Conservation (phyloP, 805 yeast genomes). For the Teunomyces tritomae region DNA sequence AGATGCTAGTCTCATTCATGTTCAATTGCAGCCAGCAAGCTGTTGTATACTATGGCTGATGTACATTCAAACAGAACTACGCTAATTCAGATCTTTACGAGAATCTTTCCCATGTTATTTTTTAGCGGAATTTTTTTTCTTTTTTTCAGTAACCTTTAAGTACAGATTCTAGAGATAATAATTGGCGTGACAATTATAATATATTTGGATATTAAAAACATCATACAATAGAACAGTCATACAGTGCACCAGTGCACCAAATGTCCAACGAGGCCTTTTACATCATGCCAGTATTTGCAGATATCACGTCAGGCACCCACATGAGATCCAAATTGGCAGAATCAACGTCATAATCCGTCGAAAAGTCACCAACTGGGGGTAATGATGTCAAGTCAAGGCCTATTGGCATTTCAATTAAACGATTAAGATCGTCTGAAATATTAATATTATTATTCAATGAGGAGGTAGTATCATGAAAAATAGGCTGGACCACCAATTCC, state of each 20-base stretch:
- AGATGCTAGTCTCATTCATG: too few species aligned
- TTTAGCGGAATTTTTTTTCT: neutral
- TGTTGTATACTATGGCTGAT: too few species aligned
- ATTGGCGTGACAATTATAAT: neutral
- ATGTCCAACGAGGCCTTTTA: neutral
- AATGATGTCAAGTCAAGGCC: neutral
- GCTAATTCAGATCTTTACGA: neutral
- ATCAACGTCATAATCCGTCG: neutral
- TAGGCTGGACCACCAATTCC: neutral
- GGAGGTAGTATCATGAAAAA: neutral
- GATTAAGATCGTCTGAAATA: neutral
- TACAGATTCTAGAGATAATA: neutral
- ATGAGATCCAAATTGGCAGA: neutral
- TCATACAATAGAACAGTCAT: neutral
- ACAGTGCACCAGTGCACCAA: conserved; percentile 3
- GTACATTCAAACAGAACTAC: too few species aligned
- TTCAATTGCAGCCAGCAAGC: too few species aligned
- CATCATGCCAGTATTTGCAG: conserved; percentile 1
- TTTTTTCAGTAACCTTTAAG: neutral
- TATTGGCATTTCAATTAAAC: neutral
- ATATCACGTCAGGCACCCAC: neutral
- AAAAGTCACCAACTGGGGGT: neutral
- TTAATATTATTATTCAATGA: neutral
- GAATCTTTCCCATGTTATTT: neutral
- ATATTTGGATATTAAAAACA: neutral